Percentiles rank a stretch among this genome's conserved stretches.
Evolutionary conservation across 2,329 filamentous ascomycete species (phyloP).

Genomic region (Ambrosiella xylebori): DNA sequence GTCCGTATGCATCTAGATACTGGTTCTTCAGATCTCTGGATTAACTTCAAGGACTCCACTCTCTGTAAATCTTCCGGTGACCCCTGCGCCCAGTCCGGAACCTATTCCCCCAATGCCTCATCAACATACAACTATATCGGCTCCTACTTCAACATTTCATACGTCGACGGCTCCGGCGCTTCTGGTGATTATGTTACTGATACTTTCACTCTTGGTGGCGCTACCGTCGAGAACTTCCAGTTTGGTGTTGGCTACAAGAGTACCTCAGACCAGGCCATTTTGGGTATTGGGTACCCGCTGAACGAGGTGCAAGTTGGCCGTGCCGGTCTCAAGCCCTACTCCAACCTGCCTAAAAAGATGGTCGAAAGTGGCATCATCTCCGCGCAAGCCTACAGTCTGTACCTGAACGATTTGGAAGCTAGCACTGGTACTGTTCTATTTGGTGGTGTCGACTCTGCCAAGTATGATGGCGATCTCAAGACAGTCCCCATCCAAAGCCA

Average conservation of each 20-base stretch:
- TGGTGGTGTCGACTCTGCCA: conserved; percentile 52
- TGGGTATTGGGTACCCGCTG: conserved; percentile 66
- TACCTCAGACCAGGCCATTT: conserved; percentile 49
- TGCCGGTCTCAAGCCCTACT: conserved; percentile 36
- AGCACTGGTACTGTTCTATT: conserved; percentile 53
- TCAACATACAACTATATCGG: conserved; percentile 60
- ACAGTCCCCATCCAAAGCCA: conserved; percentile 49
- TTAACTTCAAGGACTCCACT: conserved; percentile 45
- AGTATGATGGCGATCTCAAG: conserved; percentile 43
- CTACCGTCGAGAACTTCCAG: conserved; percentile 39
- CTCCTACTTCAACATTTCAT: conserved; percentile 70
- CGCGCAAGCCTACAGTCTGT: conserved; percentile 55
- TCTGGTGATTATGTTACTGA: conserved; percentile 68
- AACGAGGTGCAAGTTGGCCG: conserved; percentile 62
- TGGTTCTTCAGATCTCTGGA: conserved; percentile 52
- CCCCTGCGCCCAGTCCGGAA: conserved; percentile 44
- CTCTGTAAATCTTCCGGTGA: conserved; percentile 34
- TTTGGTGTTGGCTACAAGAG: conserved; percentile 57
- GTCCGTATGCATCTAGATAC: conserved; percentile 48
- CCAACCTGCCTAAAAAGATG: conserved; percentile 53
- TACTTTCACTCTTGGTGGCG: conserved; percentile 41
- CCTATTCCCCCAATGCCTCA: conserved; percentile 53
- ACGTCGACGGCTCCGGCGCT: conserved; percentile 66
- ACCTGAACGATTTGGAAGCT: conserved; percentile 54
- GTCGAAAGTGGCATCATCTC: conserved; percentile 41